These are phyloP conservation scores for Agrocybe chaxingu DNA, from an alignment of 768 basidiomycete genomes.

Conservation along the genomic window DNA sequence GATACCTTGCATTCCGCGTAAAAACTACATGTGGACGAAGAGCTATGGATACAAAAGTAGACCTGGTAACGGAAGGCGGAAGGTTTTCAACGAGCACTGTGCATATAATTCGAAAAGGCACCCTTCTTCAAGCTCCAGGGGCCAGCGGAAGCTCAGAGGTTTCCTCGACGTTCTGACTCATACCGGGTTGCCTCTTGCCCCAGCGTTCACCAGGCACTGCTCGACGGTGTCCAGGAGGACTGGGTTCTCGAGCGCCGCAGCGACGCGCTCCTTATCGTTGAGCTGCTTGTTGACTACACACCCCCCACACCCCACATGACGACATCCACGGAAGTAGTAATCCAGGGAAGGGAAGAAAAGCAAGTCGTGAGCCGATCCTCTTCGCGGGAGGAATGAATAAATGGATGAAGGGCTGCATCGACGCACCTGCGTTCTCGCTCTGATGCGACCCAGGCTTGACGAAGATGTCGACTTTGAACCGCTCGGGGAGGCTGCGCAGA, in stretches of 20 bases:
- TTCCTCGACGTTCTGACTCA: background rate
- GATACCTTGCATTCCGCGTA: too few relatives aligned
- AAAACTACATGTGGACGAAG: too few relatives aligned
- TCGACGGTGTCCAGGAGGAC: slow-evolving; percentile 86
- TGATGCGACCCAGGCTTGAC: slow-evolving; percentile 96
- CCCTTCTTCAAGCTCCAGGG: too few relatives aligned
- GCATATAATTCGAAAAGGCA: background rate
- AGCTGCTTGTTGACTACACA: slow-evolving; percentile 91
- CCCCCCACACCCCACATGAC: too few relatives aligned
- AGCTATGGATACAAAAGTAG: too few relatives aligned
- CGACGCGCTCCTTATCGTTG: slow-evolving; percentile 98
- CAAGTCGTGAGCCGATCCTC: background rate
- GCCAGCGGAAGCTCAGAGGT: too few relatives aligned
- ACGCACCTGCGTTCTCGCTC: slow-evolving; percentile 83
- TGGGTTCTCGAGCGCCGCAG: slow-evolving; percentile 92
- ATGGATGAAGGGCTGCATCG: background rate
- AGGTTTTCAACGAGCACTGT: too few relatives aligned
- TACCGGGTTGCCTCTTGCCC: slow-evolving; percentile 15
- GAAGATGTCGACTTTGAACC: slow-evolving; percentile 92
- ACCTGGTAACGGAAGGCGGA: too few relatives aligned
- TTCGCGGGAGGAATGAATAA: background rate
- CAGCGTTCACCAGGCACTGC: slow-evolving; percentile 43
- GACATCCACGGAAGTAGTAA: background rate
- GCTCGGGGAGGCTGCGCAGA: slow-evolving; percentile 81
- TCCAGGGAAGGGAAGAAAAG: background rate